Evolutionary conservation across 2,329 filamentous ascomycete genomes (phyloP), one percentile per base, ranked within the genome.

Genomic region (Alternaria consortialis): DNA sequence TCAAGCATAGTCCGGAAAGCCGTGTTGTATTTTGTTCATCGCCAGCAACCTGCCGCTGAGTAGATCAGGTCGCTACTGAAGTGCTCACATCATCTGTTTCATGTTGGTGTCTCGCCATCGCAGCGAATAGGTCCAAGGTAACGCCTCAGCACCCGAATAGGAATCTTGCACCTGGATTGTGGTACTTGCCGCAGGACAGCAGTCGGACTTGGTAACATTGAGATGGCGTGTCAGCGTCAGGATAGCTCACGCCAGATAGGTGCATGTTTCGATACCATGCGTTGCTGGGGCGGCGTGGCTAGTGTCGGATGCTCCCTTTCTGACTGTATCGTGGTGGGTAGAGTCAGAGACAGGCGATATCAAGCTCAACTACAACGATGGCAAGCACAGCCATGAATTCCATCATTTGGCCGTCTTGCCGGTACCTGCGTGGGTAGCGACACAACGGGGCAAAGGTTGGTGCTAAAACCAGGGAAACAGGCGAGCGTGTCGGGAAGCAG

Each of bases 391-490:
- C 17, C 37, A 25, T 53, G 4, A 20, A 3, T 4, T 42, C 20
- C 20, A 29, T 17, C 37, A 34, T n/a, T 53, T 43, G 25, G 25
- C 40, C 50, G 29, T 55, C 23, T 27, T 40, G 13, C 43, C 36
- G 43, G 56, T 59, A 40, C 56, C 56, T 59, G 56, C 53, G 53
- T 56, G 32, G 12, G 50, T 6, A 37, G 40, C 9, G 43, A 23
- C 32, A 29, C 55, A 37, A 56, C 23, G 42, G 27, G 37, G 36
- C 20, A 44, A 39, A 51, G 37, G 15, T 15, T 25, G 34, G 56
- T 39, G 57, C 60, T 67, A 65, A 64, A 67, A 58, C 52, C 58
- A 67, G 60, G 59, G 57, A 68, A 66, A 63, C 60, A 40, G 57
- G 53, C 63, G 62, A 62, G 63, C 53, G 66, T 62, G 43, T 62